Evolutionary conservation across 192 early-diverging fungal genomes (phyloP), one percentile per base, ranked within the genome.

Genomic region (Mortierella alpina): DNA sequence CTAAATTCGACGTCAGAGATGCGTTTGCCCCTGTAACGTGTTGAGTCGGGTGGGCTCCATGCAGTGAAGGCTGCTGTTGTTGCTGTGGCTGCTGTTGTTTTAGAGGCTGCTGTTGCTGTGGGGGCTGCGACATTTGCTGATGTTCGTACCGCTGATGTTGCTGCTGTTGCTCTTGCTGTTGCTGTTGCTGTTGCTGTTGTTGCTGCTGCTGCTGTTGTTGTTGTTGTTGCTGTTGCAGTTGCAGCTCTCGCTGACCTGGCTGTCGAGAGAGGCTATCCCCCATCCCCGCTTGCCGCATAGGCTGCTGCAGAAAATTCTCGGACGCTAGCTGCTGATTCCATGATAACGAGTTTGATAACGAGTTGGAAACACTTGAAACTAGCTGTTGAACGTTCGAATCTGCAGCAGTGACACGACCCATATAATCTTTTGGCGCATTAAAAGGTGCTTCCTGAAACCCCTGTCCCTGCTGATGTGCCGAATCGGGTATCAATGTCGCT

Each of bases 161-260:
- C n/a, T 31, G 39, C 2, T 23, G 31, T 8, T 12, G 47, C n/a
- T 74, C 63, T 3, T 61, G 17, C 7, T 57, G 63, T 40, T 64
- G 71, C n/a, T 53, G 52, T 45, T 15, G 50, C 15, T 14, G 51
- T 23, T 4, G 52, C 51, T 66, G 71, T 23, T 63, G 70, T 17
- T 56, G 44, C 9, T 18, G 22, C 18, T 13, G 63, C 18, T 51
- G 59, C 59, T 70, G 69, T 17, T 57, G 59, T 18, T 39, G 45
- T 46, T 44, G 23, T 59, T 18, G 42, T 47, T 70, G 49, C n/a
- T 58, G 56, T 18, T 58, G 65, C 22, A 40, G 47, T 13, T 22
- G 47, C 3, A 40, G 15, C n/a, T 54, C 23, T n/a, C 15, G 18
- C 65, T 66, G 51, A 6, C 31, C 22, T 22, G 20, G 31, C 31